Conservation (phyloP, 352 stramenopile species). For the Pseudoperonospora humuli region DNA sequence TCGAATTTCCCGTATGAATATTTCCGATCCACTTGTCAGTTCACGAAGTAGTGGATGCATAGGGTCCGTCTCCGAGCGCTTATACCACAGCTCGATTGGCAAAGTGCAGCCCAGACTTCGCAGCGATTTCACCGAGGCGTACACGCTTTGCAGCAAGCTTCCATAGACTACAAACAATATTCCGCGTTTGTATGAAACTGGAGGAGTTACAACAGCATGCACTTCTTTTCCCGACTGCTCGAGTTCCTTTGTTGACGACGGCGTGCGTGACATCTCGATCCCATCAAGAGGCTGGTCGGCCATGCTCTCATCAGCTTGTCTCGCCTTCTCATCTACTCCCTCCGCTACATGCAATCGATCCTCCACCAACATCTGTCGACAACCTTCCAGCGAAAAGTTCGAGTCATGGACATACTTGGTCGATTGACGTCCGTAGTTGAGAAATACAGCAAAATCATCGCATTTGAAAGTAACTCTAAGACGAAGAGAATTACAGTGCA, state of each 20-base stretch:
- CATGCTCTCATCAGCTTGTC: not conserved
- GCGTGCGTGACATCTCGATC: no score
- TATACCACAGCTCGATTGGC: constrained; percentile 69
- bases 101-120: constrained; percentile 38
- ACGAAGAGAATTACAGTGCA: constrained; percentile 58
- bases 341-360: constrained; percentile 20
- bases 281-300: no score
- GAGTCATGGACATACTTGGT: constrained; percentile 39
- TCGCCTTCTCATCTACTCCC: constrained; percentile 2
- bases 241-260: no score
- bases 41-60: constrained; percentile 37
- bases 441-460: constrained; percentile 32
- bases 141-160: constrained; percentile 42
- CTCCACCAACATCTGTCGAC: constrained; percentile 19
- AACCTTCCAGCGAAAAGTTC: constrained; percentile 26
- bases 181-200: constrained; percentile 20
- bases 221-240: not conserved
- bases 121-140: constrained; percentile 40
- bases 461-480: constrained; percentile 33
- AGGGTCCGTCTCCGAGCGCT: constrained; percentile 17
- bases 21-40: constrained; percentile 33
- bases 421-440: constrained; percentile 30
- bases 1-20: constrained; percentile 58
- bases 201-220: not conserved
- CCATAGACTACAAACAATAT: constrained; percentile 52